Base-by-base conservation (phyloP, 2,329 filamentous ascomycete genomes). In the Ophiocordyceps sinensis region DNA sequence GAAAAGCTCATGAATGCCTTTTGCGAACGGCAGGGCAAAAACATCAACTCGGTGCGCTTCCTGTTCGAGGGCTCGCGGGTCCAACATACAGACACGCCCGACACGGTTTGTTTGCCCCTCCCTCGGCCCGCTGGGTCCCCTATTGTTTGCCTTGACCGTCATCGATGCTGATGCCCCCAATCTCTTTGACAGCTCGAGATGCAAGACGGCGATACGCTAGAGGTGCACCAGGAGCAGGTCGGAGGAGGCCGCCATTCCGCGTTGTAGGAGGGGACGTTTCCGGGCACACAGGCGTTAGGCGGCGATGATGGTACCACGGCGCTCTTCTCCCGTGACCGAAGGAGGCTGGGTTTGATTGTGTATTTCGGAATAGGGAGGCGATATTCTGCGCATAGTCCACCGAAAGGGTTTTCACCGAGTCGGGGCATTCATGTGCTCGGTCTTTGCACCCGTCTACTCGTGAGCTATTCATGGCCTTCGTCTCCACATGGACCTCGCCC, bases 1-100 rank as follows among this genome's bases (percentile, higher is more conserved):
- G 91, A 94, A 67, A 98, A 98, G 71, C 72, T 98, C 42, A 98
- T 98, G 91, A 82, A 86, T 46, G 91, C 91, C 17, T 98, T 96
- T 63, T 98, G 91, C 63, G 89, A 96, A 51, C 78, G 91, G 21
- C 88, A 95, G 61, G 91, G 91, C 53, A 96, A 96, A 70, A 77
- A 81, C 29, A 67, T 80, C 7, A 76, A 70, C 29, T 89, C 85
- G 5, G 89, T 96, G 37, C 82, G 91, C 28, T 98, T 98, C 63
- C 71, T 98, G 1, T 96, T 96, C 54, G 91, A 98, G 53, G 91
- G 91, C n/a, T 81, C 84, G 52, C 81, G 91, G 43, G 91, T 98
- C 7, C 83, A 93, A 54, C 78, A 83, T 0, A 79, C 77, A 15
- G 91, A 98, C 57, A 94, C 85, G 13, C 91, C 91, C 1, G 89